Conservation (phyloP, 108 stramenopile genomes). For the Nitzschia putrida region DNA sequence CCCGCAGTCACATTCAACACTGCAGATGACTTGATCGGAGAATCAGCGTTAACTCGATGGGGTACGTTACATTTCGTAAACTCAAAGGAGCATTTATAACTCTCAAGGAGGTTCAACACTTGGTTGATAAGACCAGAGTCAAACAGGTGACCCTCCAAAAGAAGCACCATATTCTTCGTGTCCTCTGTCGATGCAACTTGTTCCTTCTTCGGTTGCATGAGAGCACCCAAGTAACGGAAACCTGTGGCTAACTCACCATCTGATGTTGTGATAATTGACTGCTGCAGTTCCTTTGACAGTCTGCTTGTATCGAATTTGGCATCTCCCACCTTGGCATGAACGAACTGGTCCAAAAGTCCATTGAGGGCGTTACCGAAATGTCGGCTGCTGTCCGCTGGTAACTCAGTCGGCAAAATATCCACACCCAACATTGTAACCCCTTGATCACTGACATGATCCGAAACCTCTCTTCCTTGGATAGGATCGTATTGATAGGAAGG, state of each 20-base stretch:
- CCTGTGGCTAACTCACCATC: constrained; percentile 13
- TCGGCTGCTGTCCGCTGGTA: constrained; percentile 71
- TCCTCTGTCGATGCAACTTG: constrained; percentile 2
- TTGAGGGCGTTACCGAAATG: constrained; percentile 82
- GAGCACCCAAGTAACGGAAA: constrained; percentile 29
- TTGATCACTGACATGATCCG: constrained; percentile 45
- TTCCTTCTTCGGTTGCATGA: constrained; percentile 15
- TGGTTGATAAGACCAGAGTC: constrained; percentile 88
- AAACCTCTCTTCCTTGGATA: constrained; percentile 37
- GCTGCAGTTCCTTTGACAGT: constrained; percentile 7
- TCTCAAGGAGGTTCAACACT: constrained; percentile 73
- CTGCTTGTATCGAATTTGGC: constrained; percentile 3
- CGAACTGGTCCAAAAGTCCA: constrained; percentile 21
- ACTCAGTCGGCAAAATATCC: constrained; percentile 83
- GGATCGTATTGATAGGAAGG: constrained; percentile 77
- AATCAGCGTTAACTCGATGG: background rate
- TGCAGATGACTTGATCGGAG: constrained; percentile 37
- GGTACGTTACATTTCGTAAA: constrained; percentile 62
- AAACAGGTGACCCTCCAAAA: constrained; percentile 55
- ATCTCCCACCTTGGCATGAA: background rate
- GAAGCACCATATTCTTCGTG: constrained; percentile 16
- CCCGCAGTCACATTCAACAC: constrained; percentile 48
- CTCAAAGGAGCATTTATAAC: constrained; percentile 56
- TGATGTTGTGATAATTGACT: constrained; percentile 29
- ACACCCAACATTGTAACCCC: constrained; percentile 68